phyloP scores from a whole-genome alignment of 1,139 yeast species.

The Pichia sp. region DNA sequence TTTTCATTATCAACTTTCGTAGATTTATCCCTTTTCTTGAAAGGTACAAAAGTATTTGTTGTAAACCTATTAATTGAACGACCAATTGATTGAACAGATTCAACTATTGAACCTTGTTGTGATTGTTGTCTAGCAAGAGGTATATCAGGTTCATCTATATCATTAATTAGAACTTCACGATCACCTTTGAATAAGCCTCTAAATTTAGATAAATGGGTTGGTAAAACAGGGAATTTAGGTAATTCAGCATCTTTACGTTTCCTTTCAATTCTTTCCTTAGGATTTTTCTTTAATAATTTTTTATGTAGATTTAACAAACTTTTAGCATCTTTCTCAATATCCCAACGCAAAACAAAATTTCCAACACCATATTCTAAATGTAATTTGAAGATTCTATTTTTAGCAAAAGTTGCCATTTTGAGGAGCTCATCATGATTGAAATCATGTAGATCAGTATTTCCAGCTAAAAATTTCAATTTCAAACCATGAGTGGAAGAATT shows the following conservation, averaged over 20 bases:
- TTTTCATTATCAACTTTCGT: not conserved
- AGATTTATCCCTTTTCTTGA: not conserved
- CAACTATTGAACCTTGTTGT: not conserved
- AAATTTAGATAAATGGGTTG: conserved; percentile 8
- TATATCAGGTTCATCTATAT: not conserved
- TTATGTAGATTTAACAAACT: conserved; percentile 68
- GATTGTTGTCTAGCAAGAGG: not conserved
- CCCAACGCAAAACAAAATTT: conserved; percentile 71
- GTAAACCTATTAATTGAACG: conserved; percentile 7
- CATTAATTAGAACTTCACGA: conserved; percentile 1
- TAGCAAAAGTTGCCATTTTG: conserved; percentile 18
- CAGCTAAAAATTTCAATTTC: not conserved
- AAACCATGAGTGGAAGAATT: not conserved
- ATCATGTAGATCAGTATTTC: not conserved
- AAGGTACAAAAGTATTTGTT: conserved; percentile 4
- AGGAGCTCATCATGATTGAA: not conserved
- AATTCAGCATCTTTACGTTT: conserved; percentile 30
- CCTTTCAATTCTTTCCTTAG: conserved; percentile 28
- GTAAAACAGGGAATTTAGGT: conserved; percentile 36
- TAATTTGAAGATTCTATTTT: conserved; percentile 47
- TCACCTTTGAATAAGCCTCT: conserved; percentile 11
- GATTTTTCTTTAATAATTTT: conserved; percentile 43
- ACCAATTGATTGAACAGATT: conserved; percentile 3
- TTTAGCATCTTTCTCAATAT: conserved; percentile 61
- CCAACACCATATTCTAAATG: conserved; percentile 90